Evolutionary conservation across 345 rosid genomes (phyloP), one percentile per base, ranked within the genome.

Genomic region (Bretschneidera sinensis): DNA sequence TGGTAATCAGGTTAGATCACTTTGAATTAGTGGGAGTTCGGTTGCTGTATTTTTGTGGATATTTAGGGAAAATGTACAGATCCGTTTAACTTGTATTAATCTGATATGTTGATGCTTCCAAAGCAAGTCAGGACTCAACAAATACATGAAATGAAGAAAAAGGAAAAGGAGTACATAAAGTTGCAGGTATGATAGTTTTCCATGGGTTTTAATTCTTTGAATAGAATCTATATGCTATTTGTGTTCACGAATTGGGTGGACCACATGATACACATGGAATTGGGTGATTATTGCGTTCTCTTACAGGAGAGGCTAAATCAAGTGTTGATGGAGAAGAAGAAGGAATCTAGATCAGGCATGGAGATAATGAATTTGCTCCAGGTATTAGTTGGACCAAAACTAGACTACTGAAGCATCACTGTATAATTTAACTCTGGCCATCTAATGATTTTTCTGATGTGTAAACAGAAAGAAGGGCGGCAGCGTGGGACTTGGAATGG

Each of bases 401-500:
- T n/a, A 64, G 4, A 39, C 28, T 22, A n/a, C 19, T 39, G 47
- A 59, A 28, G 9, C 21, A 61, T 17, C 54, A 48, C 54, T 28
- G 4, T 23, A 15, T 54, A 5, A 9, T 43, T 34, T 39, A 51
- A 25, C 28, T 43, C 60, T 57, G 13, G 59, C 14, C 21, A 1
- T 43, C 14, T 70, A 52, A 59, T 28, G n/a, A 15, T 18, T 33
- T 69, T 63, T 47, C 39, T 70, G 63, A 74, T 21, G 25, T 66
- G 20, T 65, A 45, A 59, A 59, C 81, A 94, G 99, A 94, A 90
- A 85, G 99, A 94, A 86, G 96, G 99, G 47, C 79, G 95, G 60
- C 99, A 90, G 25, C 95, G 97, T 39, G 99, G 97, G 59, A 94
- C 99, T 34, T 94, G 99, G 99, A 94, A 79, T n/a, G 99, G 96